Base-by-base conservation (phyloP, 2,329 filamentous ascomycete species). In the Trichoderma semiorbis region DNA sequence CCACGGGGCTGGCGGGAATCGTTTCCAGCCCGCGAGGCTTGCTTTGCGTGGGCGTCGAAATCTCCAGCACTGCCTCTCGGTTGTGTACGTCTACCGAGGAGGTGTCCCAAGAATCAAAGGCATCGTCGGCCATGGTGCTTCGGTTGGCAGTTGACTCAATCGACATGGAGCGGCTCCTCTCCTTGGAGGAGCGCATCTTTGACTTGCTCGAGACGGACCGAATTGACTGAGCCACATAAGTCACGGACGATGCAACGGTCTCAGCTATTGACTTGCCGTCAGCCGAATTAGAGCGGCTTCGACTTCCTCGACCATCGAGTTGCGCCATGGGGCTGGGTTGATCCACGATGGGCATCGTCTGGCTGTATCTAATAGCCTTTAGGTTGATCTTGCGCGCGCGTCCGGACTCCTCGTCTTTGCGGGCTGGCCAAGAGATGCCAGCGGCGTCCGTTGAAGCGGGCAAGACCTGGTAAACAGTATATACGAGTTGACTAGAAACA, bases 71-170 rank as follows among this genome's bases (percentile, higher is more conserved):
- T 3, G 86, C 85, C 75, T 90, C 87, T 32, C 89, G 86, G 75
- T 86, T 87, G 74, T 90, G 87, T 3, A 87, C 81, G 75, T 91
- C 90, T 2, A 93, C 89, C 0, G 85, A 84, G 0, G 90, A 92
- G 0, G 90, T 93, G 76, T 94, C 91, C 92, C 92, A 94, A 3
- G 87, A 90, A 76, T 93, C 92, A 76, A 94, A 93, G 1, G 88
- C 88, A 73, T 92, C 90, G n/a, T 88, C 86, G 16, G 78, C 76
- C 43, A 81, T 81, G 58, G 58, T 61, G 39, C 70, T 69, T 18
- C 78, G 78, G 60, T 81, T 79, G 8, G 77, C 73, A 53, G 76
- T 79, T 0, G 86, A 87, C 7, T 88, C 85, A 11, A 86, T 78
- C 28, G 67, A 90, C 7, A 81, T 75, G 3, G 84, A 79, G 26